A percentile compares a stretch with the other conserved stretches of the same genome.
Evolutionary conservation across 129 eudicot genomes (phyloP).

Genomic region (Ambrosia trifida): DNA sequence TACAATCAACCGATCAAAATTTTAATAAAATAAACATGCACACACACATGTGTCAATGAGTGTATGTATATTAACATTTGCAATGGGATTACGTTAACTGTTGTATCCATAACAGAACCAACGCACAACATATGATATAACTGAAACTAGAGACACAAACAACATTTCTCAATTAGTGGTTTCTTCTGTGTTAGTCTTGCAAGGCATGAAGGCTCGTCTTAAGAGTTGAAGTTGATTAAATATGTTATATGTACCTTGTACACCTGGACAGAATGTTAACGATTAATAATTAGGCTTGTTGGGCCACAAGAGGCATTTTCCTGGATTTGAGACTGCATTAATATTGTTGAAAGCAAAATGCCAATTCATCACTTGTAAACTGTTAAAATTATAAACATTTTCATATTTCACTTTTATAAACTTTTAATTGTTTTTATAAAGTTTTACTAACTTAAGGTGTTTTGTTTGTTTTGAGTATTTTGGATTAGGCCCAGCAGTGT

Average conservation of each 20-base stretch:
- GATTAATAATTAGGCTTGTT: background rate
- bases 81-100: background rate
- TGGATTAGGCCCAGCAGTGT: too few relatives aligned
- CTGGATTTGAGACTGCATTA: background rate
- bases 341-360: constrained; percentile 4
- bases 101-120: constrained; percentile 9
- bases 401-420: too few relatives aligned
- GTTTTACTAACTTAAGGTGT: too few relatives aligned
- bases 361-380: background rate
- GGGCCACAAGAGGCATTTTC: background rate
- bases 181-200: constrained; percentile 1
- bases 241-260: background rate
- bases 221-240: background rate
- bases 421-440: too few relatives aligned
- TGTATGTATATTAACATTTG: background rate
- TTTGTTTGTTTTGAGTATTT: too few relatives aligned
- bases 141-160: background rate
- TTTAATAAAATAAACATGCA: background rate
- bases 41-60: too few relatives aligned
- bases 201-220: background rate
- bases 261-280: background rate
- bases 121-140: background rate
- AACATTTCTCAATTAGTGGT: background rate
- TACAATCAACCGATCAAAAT: background rate
- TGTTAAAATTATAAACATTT: too few relatives aligned